Base-by-base conservation (phyloP, 2,329 filamentous ascomycete genomes). In the Pseudogymnoascus sp. region DNA sequence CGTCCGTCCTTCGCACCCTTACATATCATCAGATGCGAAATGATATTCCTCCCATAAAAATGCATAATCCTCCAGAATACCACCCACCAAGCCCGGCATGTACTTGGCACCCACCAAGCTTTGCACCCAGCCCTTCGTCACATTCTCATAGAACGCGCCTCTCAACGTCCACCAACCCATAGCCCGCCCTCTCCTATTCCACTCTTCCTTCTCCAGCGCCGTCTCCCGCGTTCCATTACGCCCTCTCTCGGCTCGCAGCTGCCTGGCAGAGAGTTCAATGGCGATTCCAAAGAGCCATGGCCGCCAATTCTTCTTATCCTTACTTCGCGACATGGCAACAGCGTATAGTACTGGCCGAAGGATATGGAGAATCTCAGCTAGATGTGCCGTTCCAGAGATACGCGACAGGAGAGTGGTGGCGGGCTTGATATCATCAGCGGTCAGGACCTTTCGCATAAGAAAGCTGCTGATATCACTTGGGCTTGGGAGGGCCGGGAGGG, bases 41-140 rank as follows among this genome's bases (percentile, higher is more conserved):
- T 97, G 95, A 73, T 96, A 97, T 68, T 95, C 92, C 74, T 96
- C 91, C 94, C 94, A 99, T 30, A 99, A 78, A 72, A 95, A 97
- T 73, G 96, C 90, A 71, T 99, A 99, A 72, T 99, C 94, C 71
- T 96, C 91, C 64, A 97, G 74, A 48, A 99, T 87, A 61, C 89
- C 90, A 7, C 86, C 88, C 21, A 96, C 79, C 70, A 99, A 82
- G 65, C 88, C 85, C 52, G 95, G 82, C 73, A 96, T 79, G 58
- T 88, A 85, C 69, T 86, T 87, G 65, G 84, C 85, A 55, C 55
- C 62, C 66, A 48, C 68, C 63, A 52, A 61, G 65, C 18, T 67
- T 67, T 34, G 85, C 87, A 28, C 78, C 77, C 92, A 73, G 3
- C 83, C 82, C 73, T 89, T 89, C 55, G 90, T 95, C 62, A 96